Evolutionary conservation across 1,139 yeast genomes (phyloP).

Genomic region (Candida freyschussii): DNA sequence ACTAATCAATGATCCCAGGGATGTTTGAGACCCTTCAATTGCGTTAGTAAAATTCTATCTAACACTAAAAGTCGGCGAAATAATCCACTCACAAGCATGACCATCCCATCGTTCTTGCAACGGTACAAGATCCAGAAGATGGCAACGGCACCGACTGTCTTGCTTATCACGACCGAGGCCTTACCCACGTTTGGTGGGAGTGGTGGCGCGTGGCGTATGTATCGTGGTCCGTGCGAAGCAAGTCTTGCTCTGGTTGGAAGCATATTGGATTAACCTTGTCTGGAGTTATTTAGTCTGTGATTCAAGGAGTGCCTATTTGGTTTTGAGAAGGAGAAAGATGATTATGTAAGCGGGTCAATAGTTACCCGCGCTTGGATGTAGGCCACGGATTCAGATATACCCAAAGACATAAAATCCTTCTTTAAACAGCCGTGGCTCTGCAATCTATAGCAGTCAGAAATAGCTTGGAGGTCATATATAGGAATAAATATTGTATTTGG

Average conservation of each 20-base stretch:
- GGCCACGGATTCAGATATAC: no score
- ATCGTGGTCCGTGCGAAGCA: conserved; percentile 17
- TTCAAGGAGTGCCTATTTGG: no score
- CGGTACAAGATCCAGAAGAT: conserved; percentile 25
- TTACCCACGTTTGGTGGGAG: conserved; percentile 21
- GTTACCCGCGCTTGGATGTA: no score
- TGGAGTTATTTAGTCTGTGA: no score
- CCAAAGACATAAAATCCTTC: no score
- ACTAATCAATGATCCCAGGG: conserved; percentile 25
- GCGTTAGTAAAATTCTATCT: conserved; percentile 2
- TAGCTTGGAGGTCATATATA: no score
- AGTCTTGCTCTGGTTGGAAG: conserved; percentile 3
- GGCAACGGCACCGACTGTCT: conserved; percentile 22
- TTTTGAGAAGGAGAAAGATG: no score
- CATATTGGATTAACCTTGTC: conserved; percentile 6
- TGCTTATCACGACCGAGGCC: conserved; percentile 16
- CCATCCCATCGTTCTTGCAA: conserved; percentile 22
- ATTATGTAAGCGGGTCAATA: no score
- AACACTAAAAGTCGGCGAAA: not conserved
- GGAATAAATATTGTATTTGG: no score
- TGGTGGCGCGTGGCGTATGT: conserved; percentile 24
- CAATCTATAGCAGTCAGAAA: no score
- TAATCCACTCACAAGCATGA: conserved; percentile 19
- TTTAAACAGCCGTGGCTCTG: no score
- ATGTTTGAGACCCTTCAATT: conserved; percentile 19